Conservation (phyloP, 2,329 filamentous ascomycete species). For the Mycosphaerella arachidis region DNA sequence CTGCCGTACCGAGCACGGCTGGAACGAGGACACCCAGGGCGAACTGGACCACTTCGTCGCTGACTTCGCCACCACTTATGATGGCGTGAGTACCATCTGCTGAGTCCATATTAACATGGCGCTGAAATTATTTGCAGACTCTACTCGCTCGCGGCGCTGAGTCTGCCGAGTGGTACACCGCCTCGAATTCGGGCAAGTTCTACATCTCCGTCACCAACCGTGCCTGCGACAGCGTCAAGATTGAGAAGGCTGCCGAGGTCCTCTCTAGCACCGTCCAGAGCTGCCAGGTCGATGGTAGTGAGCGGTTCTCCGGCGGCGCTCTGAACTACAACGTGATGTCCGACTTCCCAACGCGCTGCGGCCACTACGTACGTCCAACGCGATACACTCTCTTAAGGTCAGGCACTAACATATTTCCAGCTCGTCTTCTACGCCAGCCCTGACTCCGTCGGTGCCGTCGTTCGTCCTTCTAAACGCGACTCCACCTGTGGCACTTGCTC, state of each 20-base stretch:
- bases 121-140: background rate
- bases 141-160: background rate
- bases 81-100: background rate
- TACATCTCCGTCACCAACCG: background rate
- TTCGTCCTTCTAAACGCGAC: background rate
- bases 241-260: background rate
- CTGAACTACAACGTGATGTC: background rate
- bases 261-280: background rate
- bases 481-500: background rate
- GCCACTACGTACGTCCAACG: background rate
- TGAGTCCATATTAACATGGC: background rate
- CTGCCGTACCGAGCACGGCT: background rate
- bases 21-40: background rate
- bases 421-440: background rate
- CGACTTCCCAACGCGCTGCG: background rate
- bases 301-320: background rate
- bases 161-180: background rate
- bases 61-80: background rate
- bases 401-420: background rate
- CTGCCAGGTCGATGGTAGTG: background rate
- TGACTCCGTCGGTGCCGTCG: background rate
- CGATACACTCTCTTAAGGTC: background rate
- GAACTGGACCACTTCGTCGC: background rate
- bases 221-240: background rate
- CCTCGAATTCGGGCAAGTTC: background rate